Evolutionary conservation across 441 rosid species (phyloP).

Genomic region (Adansonia gregorii): DNA sequence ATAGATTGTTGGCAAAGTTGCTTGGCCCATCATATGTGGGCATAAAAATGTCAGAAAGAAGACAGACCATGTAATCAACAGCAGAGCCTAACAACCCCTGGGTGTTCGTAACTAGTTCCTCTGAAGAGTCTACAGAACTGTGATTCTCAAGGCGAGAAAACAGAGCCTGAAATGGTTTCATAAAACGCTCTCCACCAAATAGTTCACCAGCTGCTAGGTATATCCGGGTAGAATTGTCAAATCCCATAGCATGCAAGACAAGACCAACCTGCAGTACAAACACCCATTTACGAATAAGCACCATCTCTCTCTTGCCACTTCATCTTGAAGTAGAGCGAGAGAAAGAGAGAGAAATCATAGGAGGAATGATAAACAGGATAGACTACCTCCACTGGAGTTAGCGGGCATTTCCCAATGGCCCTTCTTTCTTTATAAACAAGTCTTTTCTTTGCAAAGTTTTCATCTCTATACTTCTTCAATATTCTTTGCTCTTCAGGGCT

Average conservation of each 20-base stretch:
- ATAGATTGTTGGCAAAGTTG: slow-evolving; percentile 96
- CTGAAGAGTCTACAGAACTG: slow-evolving; percentile 75
- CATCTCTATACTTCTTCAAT: slow-evolving; percentile 77
- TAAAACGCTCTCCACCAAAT: slow-evolving; percentile 90
- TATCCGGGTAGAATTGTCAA: slow-evolving; percentile 83
- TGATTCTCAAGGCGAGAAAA: slow-evolving; percentile 94
- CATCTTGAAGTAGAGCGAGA: not conserved
- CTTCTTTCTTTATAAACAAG: slow-evolving; percentile 82
- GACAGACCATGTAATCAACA: slow-evolving; percentile 99
- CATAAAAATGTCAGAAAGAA: slow-evolving; percentile 73
- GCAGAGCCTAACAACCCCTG: slow-evolving; percentile 91
- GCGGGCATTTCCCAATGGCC: slow-evolving; percentile 95
- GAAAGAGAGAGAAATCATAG: not conserved
- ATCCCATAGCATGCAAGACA: slow-evolving; percentile 82
- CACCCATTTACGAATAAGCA: slow-evolving; percentile 16
- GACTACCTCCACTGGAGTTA: slow-evolving; percentile 97
- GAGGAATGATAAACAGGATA: slow-evolving; percentile 18
- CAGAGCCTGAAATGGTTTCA: slow-evolving; percentile 78
- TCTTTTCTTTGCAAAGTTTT: slow-evolving; percentile 76
- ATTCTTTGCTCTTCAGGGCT: slow-evolving; percentile 69
- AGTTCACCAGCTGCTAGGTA: slow-evolving; percentile 95
- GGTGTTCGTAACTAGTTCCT: slow-evolving; percentile 64
- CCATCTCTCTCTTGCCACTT: slow-evolving; percentile 36
- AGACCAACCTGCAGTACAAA: slow-evolving; percentile 79
- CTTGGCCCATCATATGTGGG: slow-evolving; percentile 99